These are phyloP conservation scores for Phytopythium oedochilum DNA, from an alignment of 352 stramenopile species.

Conservation along the genomic window DNA sequence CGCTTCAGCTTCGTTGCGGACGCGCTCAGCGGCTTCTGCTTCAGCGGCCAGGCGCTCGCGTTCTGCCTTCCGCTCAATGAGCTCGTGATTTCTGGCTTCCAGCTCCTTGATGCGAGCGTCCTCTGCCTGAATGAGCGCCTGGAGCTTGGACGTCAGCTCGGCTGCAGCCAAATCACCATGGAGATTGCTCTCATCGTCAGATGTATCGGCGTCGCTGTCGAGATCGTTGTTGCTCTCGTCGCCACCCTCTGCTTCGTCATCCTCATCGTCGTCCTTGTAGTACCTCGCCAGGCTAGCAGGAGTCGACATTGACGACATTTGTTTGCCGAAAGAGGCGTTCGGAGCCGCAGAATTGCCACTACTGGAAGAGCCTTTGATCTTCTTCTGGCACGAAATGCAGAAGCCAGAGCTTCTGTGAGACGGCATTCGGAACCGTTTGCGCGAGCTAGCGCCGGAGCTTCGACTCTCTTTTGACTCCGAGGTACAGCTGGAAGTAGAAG, in stretches of 20 bases:
- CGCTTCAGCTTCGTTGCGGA: constrained; percentile 1
- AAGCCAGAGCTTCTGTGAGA: neutral
- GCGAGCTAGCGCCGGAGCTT: neutral
- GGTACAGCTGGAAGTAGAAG: constrained; percentile 19
- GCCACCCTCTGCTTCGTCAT: constrained; percentile 14
- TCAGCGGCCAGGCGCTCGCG: constrained; percentile 16
- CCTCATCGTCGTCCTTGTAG: constrained; percentile 11
- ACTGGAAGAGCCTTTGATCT: neutral
- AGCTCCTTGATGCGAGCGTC: constrained; percentile 37
- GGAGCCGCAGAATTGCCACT: neutral
- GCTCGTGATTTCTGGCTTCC: constrained; percentile 30
- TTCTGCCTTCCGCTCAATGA: constrained; percentile 53
- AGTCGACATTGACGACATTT: neutral
- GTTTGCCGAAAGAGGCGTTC: neutral
- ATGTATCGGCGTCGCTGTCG: constrained; percentile 12
- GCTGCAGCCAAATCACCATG: neutral
- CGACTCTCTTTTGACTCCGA: constrained; percentile 13
- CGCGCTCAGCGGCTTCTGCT: neutral
- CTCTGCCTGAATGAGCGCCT: constrained; percentile 27
- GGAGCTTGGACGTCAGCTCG: constrained; percentile 11
- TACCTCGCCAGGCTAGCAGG: neutral
- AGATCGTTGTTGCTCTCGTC: constrained; percentile 10
- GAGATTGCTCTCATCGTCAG: constrained; percentile 12
- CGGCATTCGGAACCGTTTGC: neutral
- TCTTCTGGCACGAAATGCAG: constrained; percentile 4